Evolutionary conservation across 352 stramenopile genomes (phyloP), one percentile per base, ranked within the genome.

Genomic region (Detonula confervacea): DNA sequence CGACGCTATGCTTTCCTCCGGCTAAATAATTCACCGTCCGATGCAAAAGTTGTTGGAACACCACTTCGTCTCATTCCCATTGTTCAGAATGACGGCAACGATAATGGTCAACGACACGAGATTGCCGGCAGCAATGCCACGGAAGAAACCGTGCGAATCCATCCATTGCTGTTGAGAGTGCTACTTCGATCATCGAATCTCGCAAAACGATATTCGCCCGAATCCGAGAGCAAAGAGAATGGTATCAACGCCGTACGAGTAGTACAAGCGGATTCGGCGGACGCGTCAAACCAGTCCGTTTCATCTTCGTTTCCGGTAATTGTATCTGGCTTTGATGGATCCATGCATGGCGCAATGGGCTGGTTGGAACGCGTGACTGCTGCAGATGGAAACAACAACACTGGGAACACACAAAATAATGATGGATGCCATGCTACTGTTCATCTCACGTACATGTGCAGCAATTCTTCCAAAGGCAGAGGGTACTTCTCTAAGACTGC

Each of bases 371-470:
- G 18, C 6, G 52, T 16, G 39, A 55, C 0, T 20, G 25, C n/a
- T n/a, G n/a, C n/a, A n/a, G n/a, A n/a, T n/a, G n/a, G n/a, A n/a
- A n/a, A n/a, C n/a, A n/a, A n/a, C n/a, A n/a, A n/a, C n/a, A n/a
- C n/a, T 5, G 16, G 22, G 8, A 12, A 0, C 27, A 27, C 2
- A 12, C 25, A n/a, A 54, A 52, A 46, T 42, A 42, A 5, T 42
- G 33, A 42, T 42, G 63, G 12, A 54, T 37, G 20, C 42, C 35
- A 29, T 42, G 27, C 22, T 29, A 54, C 44, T 16, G 65, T 77
- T 33, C 47, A 49, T 57, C 60, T 77, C 4, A 6, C 6, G 5
- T 77, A 77, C 59, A 70, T 70, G 59, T 77, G 69, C 18, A 65
- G 57, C 35, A 63, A 24, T 18, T 59, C 20, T 20, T 16, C 30